Base-by-base conservation (phyloP, 2,329 filamentous ascomycete species). In the Trichoderma guizhouense region DNA sequence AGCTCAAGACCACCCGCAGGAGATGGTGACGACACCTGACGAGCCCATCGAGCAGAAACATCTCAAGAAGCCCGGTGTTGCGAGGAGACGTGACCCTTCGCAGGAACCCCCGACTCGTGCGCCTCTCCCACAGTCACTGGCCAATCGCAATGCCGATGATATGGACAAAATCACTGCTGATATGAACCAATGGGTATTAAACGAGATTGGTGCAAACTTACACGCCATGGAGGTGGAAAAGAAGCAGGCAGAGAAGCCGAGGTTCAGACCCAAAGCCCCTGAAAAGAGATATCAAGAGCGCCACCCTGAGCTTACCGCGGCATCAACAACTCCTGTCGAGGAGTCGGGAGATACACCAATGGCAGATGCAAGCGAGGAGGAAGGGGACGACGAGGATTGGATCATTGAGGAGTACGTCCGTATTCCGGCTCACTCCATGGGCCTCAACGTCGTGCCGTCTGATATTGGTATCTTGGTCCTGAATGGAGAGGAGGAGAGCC, bases 391-490 rank as follows among this genome's bases (percentile, higher is more conserved):
- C 21, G 84, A 84, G 4, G 88, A 91, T 67, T 91, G 90, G 81
- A 83, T 91, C 32, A 86, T 90, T 57, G 89, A 91, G 72, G 90
- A 89, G 53, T 91, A 91, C 75, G 83, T 90, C 67, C 88, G 89
- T 43, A 84, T 91, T 21, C 87, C 89, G 2, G 86, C 84, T 3
- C 84, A 85, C 71, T 83, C 82, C 30, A 81, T 90, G 72, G 82
- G 83, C 18, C 78, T 83, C 11, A 81, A 85, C 15, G 83, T 88
- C 4, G 79, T 81, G 8, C 83, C 85, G 0, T 83, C 86, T 30
- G 86, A 85, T 60, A 84, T 91, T 7, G 88, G 88, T 12, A 79
- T 90, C 43, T 78, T 90, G 66, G 86, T 89, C 7, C 84, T 90
- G 63, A 87, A 88, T 66, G 84, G 84, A 26, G 86, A 89, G 72